Evolutionary conservation across 2,329 filamentous ascomycete genomes (phyloP).

Genomic region (Alternaria incomplexa): DNA sequence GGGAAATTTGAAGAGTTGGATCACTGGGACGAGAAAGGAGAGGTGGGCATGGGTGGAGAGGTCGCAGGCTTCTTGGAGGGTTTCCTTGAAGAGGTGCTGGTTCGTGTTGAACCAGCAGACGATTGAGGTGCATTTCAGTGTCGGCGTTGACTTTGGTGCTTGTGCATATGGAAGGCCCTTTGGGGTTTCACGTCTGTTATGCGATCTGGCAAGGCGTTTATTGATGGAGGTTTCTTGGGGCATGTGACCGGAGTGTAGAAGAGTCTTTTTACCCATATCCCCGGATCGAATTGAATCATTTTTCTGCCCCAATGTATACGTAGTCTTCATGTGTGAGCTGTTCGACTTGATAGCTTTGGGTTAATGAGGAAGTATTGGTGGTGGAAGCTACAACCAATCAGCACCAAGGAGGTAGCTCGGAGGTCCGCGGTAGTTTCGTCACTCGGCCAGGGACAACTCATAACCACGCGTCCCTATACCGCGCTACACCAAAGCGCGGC

Average conservation of each 20-base stretch:
- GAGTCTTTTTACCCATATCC: background rate
- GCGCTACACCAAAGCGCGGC: slow-evolving; percentile 4
- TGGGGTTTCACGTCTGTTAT: background rate
- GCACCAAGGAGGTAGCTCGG: slow-evolving; percentile 12
- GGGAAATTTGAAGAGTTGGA: slow-evolving; percentile 90
- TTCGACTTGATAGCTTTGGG: background rate
- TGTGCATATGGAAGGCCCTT: background rate
- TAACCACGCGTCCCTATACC: slow-evolving; percentile 7
- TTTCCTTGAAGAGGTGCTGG: slow-evolving; percentile 89
- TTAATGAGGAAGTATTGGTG: background rate
- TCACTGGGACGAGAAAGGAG: slow-evolving; percentile 80
- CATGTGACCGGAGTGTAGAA: background rate
- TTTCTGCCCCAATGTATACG: background rate
- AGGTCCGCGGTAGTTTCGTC: slow-evolving; percentile 15
- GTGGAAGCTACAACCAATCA: slow-evolving; percentile 12
- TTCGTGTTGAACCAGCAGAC: slow-evolving; percentile 86
- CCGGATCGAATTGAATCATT: background rate
- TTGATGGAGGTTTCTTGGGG: background rate
- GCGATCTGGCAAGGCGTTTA: slow-evolving; percentile 9
- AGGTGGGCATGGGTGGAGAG: slow-evolving; percentile 92
- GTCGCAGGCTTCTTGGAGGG: slow-evolving; percentile 90
- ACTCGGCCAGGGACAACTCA: slow-evolving; percentile 11
- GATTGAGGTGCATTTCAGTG: slow-evolving; percentile 52
- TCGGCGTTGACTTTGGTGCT: background rate
- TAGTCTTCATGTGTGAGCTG: background rate